Conservation (phyloP, 1,139 yeast species). For the Yamadazyma dendronema region DNA sequence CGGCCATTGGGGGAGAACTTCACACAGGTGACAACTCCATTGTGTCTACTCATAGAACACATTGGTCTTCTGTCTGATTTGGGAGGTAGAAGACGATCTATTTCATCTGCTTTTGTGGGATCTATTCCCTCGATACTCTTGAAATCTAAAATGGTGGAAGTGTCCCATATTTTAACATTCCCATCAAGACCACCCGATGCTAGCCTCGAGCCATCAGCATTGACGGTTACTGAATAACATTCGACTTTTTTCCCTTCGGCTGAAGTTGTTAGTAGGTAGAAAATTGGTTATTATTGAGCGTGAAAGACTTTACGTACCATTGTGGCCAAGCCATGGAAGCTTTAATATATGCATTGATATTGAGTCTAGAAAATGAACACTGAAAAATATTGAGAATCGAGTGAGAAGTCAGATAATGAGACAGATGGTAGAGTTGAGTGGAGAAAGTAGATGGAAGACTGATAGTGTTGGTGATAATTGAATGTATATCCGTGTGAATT, state of each 20-base stretch:
- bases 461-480: no score
- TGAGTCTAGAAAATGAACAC: not conserved
- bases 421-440: no score
- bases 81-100: conserved; percentile 25
- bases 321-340: conserved; percentile 82
- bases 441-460: no score
- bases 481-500: no score
- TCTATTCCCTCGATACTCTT: conserved; percentile 13
- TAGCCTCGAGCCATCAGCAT: conserved; percentile 76
- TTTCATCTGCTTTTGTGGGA: conserved; percentile 6
- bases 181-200: conserved; percentile 98
- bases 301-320: conserved; percentile 57
- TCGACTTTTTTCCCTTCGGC: conserved; percentile 83
- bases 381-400: not conserved
- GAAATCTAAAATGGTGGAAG: conserved; percentile 35
- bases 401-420: not conserved
- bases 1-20: conserved; percentile 90
- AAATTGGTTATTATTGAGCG: conserved; percentile 4
- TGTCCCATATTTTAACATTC: conserved; percentile 87
- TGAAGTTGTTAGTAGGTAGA: conserved; percentile 19
- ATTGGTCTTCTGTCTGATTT: conserved; percentile 53
- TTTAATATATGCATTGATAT: conserved; percentile 75
- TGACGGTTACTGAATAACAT: conserved; percentile 78
- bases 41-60: conserved; percentile 80
- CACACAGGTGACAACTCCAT: conserved; percentile 92